phyloP scores from a whole-genome alignment of 2,329 filamentous ascomycete species.

The Cytospora mali region DNA sequence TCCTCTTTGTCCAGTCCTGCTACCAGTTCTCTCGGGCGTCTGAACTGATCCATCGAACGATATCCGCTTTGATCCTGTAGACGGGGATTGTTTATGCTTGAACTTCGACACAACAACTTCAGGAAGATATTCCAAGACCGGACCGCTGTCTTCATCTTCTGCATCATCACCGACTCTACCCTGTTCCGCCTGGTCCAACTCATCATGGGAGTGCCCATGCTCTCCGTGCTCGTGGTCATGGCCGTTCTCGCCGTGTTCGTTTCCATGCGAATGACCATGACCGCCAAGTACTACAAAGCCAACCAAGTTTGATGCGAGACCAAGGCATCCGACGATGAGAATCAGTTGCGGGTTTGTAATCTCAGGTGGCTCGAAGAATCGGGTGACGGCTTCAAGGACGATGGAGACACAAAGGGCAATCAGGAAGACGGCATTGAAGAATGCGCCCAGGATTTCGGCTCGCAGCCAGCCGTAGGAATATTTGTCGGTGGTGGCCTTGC shows the following conservation, averaged over 20 bases:
- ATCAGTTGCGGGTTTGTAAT: constrained; percentile 86
- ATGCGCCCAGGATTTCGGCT: constrained; percentile 92
- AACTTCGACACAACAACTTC: constrained; percentile 60
- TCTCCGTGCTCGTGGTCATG: constrained; percentile 48
- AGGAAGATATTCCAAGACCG: constrained; percentile 63
- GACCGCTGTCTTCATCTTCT: constrained; percentile 59
- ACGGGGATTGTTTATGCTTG: constrained; percentile 35
- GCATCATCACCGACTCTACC: constrained; percentile 50
- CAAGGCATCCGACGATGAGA: constrained; percentile 83
- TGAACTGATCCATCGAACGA: constrained; percentile 35
- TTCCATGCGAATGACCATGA: constrained; percentile 81
- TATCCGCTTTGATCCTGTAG: constrained; percentile 27
- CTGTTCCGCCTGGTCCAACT: constrained; percentile 51
- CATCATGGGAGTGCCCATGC: constrained; percentile 37
- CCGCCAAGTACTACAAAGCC: constrained; percentile 92
- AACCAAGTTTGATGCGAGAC: constrained; percentile 83
- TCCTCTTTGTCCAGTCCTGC: constrained; percentile 37
- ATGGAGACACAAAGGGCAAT: constrained; percentile 96
- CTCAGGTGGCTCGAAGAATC: constrained; percentile 87
- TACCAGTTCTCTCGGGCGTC: constrained; percentile 33
- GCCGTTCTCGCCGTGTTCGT: constrained; percentile 56
- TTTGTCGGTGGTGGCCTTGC: constrained; percentile 81
- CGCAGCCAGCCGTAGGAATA: constrained; percentile 99
- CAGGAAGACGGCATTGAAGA: constrained; percentile 96
- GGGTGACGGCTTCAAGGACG: constrained; percentile 89